Base-by-base conservation (phyloP, 306 rosid species). In the Carpinus fangiana region DNA sequence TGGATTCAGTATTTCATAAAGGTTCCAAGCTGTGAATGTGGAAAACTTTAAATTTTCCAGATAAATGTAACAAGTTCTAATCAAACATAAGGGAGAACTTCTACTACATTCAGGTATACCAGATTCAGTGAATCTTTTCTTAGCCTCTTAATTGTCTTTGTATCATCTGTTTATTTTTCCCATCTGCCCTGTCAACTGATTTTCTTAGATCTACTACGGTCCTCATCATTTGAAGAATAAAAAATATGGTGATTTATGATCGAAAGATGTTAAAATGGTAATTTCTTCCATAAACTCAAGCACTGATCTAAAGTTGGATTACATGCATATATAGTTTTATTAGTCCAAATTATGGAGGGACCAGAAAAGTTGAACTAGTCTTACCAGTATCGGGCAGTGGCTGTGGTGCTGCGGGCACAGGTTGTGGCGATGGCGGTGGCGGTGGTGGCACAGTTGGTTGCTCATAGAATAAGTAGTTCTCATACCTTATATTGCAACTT, bases 401-500 rank as follows among this genome's bases (percentile, higher is more conserved):
- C 45, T 6, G 6, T 36, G 41, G 41, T 36, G 41, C 13, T 36
- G 5, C 13, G 18, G 73, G 73, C 12, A 57, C 57, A 17, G 12
- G 21, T n/a, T n/a, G n/a, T n/a, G n/a, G n/a, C n/a, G n/a, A n/a
- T n/a, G 23, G 3, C 26, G 43, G 57, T 8, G 56, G 8, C 45
- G 0, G 6, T 36, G 41, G 41, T 36, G 41, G 73, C 12, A 57
- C 57, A 17, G 12, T 18, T 0, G 48, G 28, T 41, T 28, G 54
- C 70, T 38, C 62, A 76, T 69, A 79, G 81, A 87, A 86, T 20
- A 0, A 10, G 68, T 81, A 60, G 52, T 12, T 59, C 77, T 87
- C 88, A 51, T 87, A 84, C 73, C 88, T 81, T 62, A 87, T 41
- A 82, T n/a, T 72, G 73, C 90, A 84, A 76, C 84, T 81, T 12